Conservation (phyloP, 2,329 filamentous ascomycete genomes). For the Endothia cerciana region DNA sequence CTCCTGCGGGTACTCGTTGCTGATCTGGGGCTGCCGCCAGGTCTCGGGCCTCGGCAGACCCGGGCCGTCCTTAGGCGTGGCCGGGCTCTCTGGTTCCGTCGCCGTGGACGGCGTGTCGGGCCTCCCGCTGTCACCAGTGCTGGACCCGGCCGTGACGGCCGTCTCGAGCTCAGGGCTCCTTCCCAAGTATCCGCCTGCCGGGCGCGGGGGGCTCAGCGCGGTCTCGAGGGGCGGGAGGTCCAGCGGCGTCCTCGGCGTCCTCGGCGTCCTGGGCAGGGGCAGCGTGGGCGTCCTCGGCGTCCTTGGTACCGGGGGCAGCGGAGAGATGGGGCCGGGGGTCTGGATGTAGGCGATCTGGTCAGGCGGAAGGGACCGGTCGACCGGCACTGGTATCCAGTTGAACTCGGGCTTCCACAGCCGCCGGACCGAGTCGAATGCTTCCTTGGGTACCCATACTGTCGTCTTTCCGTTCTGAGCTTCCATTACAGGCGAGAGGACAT, state of each 20-base stretch:
- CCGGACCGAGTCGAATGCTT: conserved; percentile 27
- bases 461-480: conserved; percentile 26
- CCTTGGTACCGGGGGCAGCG: conserved; percentile 7
- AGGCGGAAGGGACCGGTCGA: conserved; percentile 26
- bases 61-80: conserved; percentile 19
- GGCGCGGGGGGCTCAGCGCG: background rate
- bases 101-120: conserved; percentile 26
- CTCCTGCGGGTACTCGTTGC: background rate
- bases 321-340: conserved; percentile 10
- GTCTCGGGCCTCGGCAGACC: background rate
- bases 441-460: conserved; percentile 29
- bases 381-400: conserved; percentile 26
- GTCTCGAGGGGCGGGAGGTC: conserved; percentile 15
- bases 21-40: conserved; percentile 5
- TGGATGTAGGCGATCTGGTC: conserved; percentile 24
- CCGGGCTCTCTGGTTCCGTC: conserved; percentile 19
- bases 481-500: conserved; percentile 28
- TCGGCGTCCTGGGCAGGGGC: conserved; percentile 7
- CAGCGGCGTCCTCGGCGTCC: conserved; percentile 12
- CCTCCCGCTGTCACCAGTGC: conserved; percentile 19
- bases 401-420: conserved; percentile 28
- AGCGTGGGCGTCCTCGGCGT: conserved; percentile 13
- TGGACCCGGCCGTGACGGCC: conserved; percentile 16
- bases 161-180: conserved; percentile 23
- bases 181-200: background rate